Evolutionary conservation across 2,329 filamentous ascomycete species (phyloP).

Genomic region (Exophiala lecanii-corni): DNA sequence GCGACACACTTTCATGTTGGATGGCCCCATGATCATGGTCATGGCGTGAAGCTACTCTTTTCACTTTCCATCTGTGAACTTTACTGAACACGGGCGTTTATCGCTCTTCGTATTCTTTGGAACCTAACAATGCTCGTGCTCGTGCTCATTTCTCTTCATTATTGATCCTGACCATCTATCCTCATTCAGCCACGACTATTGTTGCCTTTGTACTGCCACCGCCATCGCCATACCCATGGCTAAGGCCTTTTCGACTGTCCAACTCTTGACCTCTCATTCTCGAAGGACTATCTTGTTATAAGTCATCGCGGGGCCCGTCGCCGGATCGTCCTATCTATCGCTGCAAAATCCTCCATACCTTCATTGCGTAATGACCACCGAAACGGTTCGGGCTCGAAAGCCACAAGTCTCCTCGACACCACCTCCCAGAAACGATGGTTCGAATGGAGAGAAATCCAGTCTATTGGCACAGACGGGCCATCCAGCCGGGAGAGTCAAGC

Average conservation of each 20-base stretch:
- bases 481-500: slow-evolving; percentile 34
- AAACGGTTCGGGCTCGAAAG: neutral
- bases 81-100: too few relatives aligned
- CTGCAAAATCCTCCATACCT: neutral
- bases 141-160: too few relatives aligned
- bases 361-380: neutral
- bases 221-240: neutral
- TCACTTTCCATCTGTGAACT: too few relatives aligned
- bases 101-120: too few relatives aligned
- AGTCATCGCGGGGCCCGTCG: too few relatives aligned
- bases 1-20: too few relatives aligned
- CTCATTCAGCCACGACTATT: neutral
- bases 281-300: too few relatives aligned
- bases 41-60: too few relatives aligned
- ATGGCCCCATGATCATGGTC: too few relatives aligned
- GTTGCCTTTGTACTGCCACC: neutral
- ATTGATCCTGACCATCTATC: neutral
- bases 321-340: neutral
- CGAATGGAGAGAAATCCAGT: neutral
- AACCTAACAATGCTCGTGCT: too few relatives aligned
- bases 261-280: too few relatives aligned
- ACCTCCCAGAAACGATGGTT: neutral
- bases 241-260: too few relatives aligned
- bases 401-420: neutral
- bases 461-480: slow-evolving; percentile 7